Percentiles rank a stretch among this genome's conserved stretches.
phyloP scores from a whole-genome alignment of 176 grass and related monocot genomes.

The Carex littledalei region DNA sequence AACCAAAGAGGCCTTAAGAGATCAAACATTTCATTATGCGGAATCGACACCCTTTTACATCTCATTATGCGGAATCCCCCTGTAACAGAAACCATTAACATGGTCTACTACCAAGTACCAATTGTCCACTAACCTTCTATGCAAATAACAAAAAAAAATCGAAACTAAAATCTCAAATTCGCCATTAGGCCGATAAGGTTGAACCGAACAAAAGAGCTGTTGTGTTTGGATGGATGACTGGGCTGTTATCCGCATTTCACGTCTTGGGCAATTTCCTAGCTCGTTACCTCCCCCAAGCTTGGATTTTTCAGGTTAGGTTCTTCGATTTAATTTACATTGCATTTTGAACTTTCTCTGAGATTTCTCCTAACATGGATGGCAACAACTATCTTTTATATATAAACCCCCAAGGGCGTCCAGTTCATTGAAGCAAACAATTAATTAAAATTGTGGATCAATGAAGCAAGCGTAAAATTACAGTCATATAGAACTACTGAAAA shows the following conservation, averaged over 20 bases:
- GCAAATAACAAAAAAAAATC: neutral
- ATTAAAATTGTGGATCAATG: neutral
- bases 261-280: constrained; percentile 56
- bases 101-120: neutral
- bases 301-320: constrained; percentile 84
- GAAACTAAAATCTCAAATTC: neutral
- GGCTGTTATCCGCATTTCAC: constrained; percentile 67
- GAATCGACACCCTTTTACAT: neutral
- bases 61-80: neutral
- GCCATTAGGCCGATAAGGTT: constrained; percentile 55
- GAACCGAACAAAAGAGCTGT: constrained; percentile 49
- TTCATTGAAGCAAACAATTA: neutral
- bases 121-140: neutral
- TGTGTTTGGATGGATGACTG: constrained; percentile 65
- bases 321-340: neutral
- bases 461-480: neutral
- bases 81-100: neutral
- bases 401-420: neutral
- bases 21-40: neutral
- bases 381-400: neutral
- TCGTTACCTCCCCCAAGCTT: constrained; percentile 56
- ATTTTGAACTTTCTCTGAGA: neutral
- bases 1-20: neutral
- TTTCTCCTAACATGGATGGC: neutral
- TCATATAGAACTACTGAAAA: neutral